Base-by-base conservation (phyloP, 768 basidiomycete genomes). In the Tremella fuciformis region DNA sequence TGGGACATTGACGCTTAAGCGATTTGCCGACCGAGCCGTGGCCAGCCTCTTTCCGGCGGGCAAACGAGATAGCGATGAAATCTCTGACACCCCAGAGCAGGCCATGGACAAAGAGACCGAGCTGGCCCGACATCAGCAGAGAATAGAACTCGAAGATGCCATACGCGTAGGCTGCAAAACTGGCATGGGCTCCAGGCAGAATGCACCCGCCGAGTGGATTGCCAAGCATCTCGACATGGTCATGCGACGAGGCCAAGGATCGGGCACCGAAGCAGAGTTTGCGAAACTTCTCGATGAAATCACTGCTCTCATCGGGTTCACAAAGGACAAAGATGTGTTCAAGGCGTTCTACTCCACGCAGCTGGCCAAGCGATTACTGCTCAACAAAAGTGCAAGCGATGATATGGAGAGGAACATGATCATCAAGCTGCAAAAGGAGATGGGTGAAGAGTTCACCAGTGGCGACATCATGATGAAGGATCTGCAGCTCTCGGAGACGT, bases 401-500 rank as follows among this genome's bases (percentile, higher is more conserved):
- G 96, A 99, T 77, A 94, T 96, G 19, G 96, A 99, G 71, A 86
- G 91, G 47, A 90, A 88, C 61, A 97, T 74, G 72, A 74, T 74
- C 50, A 44, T 67, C 16, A 88, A 88, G 76, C 80, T 99, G 59
- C 89, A 89, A 79, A 86, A 90, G 62, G 94, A 87, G 53, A 94
- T 93, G 68, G 96, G 98, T 73, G 88, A 92, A 11, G 92, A 94
- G 60, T 98, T 98, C 70, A 88, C 87, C 8, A 88, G 88, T 79
- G 91, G 91, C 50, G 89, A 91, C 67, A 85, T 90, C 40, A 94
- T 98, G 94, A 94, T 97, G 80, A 91, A 86, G 60, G 92, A 94
- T 70, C 79, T 94, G 2, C 83, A 84, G 16, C 57, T 72, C 13
- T 72, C 74, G 1, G 79, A 79, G 52, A 78, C 70, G 76, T 62